These are phyloP conservation scores for Pulveroboletus sp. DNA, from an alignment of 768 basidiomycete genomes.

Conservation along the genomic window DNA sequence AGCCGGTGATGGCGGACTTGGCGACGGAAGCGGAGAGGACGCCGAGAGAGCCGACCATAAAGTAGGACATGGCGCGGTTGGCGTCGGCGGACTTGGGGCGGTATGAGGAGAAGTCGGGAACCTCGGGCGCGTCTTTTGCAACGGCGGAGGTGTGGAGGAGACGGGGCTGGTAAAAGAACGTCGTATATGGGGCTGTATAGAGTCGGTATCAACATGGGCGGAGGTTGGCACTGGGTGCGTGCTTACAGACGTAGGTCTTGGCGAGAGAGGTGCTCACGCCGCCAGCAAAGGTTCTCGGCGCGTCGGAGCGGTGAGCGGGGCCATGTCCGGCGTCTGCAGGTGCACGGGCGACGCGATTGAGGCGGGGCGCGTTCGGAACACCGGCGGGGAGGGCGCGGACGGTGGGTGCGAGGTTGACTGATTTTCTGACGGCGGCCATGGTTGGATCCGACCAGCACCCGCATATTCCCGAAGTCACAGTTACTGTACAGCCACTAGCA, in stretches of 20 bases:
- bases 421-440: conserved; percentile 80
- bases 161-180: conserved; percentile 58
- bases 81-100: conserved; percentile 57
- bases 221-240: conserved; percentile 7
- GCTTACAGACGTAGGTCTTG: conserved; percentile 62
- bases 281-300: conserved; percentile 60
- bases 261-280: conserved; percentile 52
- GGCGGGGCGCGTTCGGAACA: conserved; percentile 67
- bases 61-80: conserved; percentile 80
- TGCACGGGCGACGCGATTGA: conserved; percentile 70
- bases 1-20: conserved; percentile 90
- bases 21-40: conserved; percentile 91
- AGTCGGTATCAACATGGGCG: conserved; percentile 13
- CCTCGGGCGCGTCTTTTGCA: conserved; percentile 67
- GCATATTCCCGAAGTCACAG: conserved; percentile 38
- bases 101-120: conserved; percentile 88
- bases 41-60: conserved; percentile 90
- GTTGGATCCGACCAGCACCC: no score
- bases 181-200: conserved; percentile 45
- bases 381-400: conserved; percentile 76
- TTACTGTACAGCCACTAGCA: conserved; percentile 32
- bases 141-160: conserved; percentile 74
- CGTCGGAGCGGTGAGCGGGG: conserved; percentile 55
- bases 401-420: conserved; percentile 77
- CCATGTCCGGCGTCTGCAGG: conserved; percentile 55